Evolutionary conservation across 2,329 filamentous ascomycete species (phyloP).

Genomic region (Dactylellina parvicollis): DNA sequence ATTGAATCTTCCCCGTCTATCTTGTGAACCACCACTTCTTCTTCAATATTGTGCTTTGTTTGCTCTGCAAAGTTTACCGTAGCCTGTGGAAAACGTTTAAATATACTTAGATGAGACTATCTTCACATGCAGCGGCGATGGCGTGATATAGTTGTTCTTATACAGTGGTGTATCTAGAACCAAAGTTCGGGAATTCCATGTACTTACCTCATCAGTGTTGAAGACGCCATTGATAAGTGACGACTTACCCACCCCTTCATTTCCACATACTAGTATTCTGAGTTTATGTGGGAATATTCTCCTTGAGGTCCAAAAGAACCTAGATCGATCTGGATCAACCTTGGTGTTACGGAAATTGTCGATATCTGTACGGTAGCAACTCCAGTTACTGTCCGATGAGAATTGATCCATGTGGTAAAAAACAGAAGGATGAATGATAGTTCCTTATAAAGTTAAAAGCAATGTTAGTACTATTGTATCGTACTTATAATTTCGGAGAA

Average conservation of each 20-base stretch:
- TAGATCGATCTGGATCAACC: constrained; percentile 7
- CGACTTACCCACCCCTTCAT: constrained; percentile 22
- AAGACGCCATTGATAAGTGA: constrained; percentile 33
- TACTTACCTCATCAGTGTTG: constrained; percentile 8
- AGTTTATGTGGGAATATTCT: constrained; percentile 13
- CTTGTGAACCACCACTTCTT: constrained; percentile 25
- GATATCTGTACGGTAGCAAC: constrained; percentile 11
- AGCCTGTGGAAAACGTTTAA: not conserved
- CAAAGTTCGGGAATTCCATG: too few relatives aligned
- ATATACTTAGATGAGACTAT: not conserved
- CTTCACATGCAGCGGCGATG: too few relatives aligned
- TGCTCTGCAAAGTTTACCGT: not conserved
- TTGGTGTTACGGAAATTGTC: constrained; percentile 6
- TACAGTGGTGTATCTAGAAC: too few relatives aligned
- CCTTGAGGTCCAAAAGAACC: constrained; percentile 26
- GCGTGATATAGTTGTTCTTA: too few relatives aligned
- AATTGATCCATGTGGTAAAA: constrained; percentile 33
- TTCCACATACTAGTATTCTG: constrained; percentile 31
- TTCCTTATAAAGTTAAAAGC: not conserved
- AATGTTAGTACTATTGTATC: too few relatives aligned
- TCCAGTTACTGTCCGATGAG: not conserved
- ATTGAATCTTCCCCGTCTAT: constrained; percentile 19
- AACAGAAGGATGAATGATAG: constrained; percentile 32
- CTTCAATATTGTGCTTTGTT: constrained; percentile 27
- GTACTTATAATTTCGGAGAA: not conserved